Evolutionary conservation across 352 stramenopile genomes (phyloP), one percentile per base, ranked within the genome.

Genomic region (Phytophthora cajani): DNA sequence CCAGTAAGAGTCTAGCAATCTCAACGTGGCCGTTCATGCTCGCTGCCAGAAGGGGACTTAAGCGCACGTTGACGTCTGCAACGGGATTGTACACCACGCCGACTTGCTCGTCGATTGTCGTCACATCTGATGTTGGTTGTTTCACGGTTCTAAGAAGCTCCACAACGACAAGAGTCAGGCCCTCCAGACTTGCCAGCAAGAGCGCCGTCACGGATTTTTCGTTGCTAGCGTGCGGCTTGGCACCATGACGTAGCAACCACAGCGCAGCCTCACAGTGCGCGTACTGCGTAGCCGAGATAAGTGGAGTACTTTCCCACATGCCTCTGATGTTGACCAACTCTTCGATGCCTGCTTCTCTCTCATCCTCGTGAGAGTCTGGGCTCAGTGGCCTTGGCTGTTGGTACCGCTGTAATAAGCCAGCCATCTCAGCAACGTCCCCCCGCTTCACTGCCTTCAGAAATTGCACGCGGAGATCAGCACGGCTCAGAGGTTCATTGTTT

Each of bases 271-370:
- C 62, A 10, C 74, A 44, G 46, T 91, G 87, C 36, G 72, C 76
- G 53, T 93, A 95, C 55, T 93, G 85, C 17, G 85, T 76, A 33
- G 87, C 84, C 50, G 87, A 90, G n/a, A 95, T 83, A 19, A 95
- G 68, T 23, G 87, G 87, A 27, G 87, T 95, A 61, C 85, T 93
- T 25, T 93, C 87, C 87, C 87, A 95, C 87, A 95, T 95, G 30
- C 85, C 85, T 32, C 85, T 81, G 16, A 89, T 79, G 47, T 93
- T 89, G 50, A 92, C 60, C 17, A 91, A 60, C 10, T 72, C 67
- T 32, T 74, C 69, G 30, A 63, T 61, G 25, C 27, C 25, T 51
- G 69, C 73, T 58, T 77, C 60, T 46, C 21, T 56, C 42, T 72
- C 65, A 38, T 75, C 69, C 17, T 77, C 65, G 5, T 55, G 33